Conservation (phyloP, 352 stramenopile species). For the Phytophthora sansomeana region DNA sequence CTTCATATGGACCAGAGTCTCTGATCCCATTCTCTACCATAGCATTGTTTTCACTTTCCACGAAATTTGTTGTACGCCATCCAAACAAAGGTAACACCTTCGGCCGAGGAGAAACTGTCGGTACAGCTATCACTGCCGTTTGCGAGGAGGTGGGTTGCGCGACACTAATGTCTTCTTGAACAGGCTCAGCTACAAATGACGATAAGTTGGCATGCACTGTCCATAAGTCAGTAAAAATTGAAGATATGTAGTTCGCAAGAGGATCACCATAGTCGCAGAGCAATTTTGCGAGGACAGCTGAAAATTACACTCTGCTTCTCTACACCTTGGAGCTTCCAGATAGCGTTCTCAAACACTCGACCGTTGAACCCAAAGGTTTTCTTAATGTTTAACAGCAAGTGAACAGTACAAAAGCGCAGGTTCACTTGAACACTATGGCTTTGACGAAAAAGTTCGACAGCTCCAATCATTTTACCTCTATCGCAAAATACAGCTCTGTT, state of each 20-base stretch:
- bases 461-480: slow-evolving; percentile 2
- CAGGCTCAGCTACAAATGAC: background rate
- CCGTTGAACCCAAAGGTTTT: background rate
- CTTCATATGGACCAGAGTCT: background rate
- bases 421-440: background rate
- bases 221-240: background rate
- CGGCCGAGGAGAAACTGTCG: background rate
- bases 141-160: background rate
- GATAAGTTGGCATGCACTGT: background rate
- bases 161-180: background rate
- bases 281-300: background rate
- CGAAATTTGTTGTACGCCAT: background rate
- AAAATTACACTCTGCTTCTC: background rate
- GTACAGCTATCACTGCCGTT: too few species aligned
- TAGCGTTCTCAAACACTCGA: background rate
- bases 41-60: slow-evolving; percentile 4
- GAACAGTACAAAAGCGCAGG: background rate
- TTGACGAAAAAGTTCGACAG: background rate
- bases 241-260: background rate
- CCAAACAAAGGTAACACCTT: background rate
- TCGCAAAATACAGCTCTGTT: slow-evolving; percentile 1
- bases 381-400: background rate
- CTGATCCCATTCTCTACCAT: slow-evolving; percentile 1
- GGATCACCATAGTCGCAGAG: background rate
- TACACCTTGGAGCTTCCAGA: background rate